Evolutionary conservation across 2,329 filamentous ascomycete genomes (phyloP).

Genomic region (Trichophyton benhamiae): DNA sequence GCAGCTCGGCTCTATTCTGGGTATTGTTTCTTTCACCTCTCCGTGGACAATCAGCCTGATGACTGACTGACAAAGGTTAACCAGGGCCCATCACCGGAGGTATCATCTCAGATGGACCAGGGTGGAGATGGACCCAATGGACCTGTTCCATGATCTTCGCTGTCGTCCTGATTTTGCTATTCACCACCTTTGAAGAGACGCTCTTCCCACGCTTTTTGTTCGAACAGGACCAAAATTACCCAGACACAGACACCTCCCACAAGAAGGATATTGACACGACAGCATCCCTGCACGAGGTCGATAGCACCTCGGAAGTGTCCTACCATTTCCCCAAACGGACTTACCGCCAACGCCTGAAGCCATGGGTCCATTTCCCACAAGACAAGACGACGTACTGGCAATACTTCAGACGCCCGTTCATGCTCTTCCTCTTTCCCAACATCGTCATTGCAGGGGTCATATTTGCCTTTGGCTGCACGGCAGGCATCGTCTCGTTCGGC

Average conservation of each 20-base stretch:
- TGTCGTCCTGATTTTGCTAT: conserved; percentile 39
- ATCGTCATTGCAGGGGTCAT: conserved; percentile 20
- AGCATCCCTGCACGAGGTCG: conserved; percentile 6
- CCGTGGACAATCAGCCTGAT: conserved; percentile 6
- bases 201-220: conserved; percentile 37
- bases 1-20: conserved; percentile 13
- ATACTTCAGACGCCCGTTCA: conserved; percentile 16
- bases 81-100: conserved; percentile 36
- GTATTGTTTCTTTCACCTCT: conserved; percentile 35
- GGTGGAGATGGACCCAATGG: conserved; percentile 42
- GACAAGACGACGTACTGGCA: conserved; percentile 9
- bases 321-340: not conserved
- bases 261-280: not conserved
- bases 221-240: conserved; percentile 20
- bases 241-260: conserved; percentile 1
- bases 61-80: no score
- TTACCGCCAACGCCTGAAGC: not conserved
- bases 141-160: conserved; percentile 45
- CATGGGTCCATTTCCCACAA: conserved; percentile 6
- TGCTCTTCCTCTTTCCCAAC: conserved; percentile 22
- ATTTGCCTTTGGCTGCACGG: conserved; percentile 20
- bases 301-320: not conserved
- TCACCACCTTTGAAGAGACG: conserved; percentile 51
- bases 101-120: conserved; percentile 38
- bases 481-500: conserved; percentile 24